Base-by-base conservation (phyloP, 208 protist genomes). In the Blastocrithidia nonstop region DNA sequence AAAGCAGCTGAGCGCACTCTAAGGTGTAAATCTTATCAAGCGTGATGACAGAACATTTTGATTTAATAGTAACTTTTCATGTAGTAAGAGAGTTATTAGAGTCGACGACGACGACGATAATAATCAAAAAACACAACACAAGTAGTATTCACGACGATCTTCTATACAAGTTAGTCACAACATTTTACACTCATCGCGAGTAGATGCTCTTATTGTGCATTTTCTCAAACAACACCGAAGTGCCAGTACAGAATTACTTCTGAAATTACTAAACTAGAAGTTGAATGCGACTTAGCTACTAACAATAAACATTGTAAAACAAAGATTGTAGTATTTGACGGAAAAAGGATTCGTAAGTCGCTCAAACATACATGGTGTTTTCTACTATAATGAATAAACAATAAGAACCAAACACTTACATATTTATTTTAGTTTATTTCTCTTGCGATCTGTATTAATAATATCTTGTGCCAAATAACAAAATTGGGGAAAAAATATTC, bases 161-260 rank as follows among this genome's bases (percentile, higher is more conserved):
- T n/a, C n/a, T n/a, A n/a, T n/a, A n/a, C n/a, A n/a, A n/a, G n/a
- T n/a, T n/a, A n/a, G n/a, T n/a, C n/a, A n/a, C n/a, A n/a, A n/a
- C n/a, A n/a, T n/a, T n/a, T n/a, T n/a, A n/a, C n/a, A n/a, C n/a
- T n/a, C 58, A 6, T 57, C 60, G 27, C 70, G 57, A 44, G 35
- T 86, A 17, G 73, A 90, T 38, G 60, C 70, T n/a, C 67, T 39
- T 15, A 71, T 87, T 47, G 57, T 85, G 1, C 71, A 72, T 25
- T 43, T 76, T 13, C 54, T 90, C 33, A 90, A 90, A 33, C 55
- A 44, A 13, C 45, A 66, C n/a, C 67, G 66, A 28, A 65, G 42
- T n/a, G 40, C 80, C 22, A 56, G 60, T 15, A 69, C 82, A 48
- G 42, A 63, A 15, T 50, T 51, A 41, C 50, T 91, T n/a, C 85